These are phyloP conservation scores for Colletotrichum cordylinicola DNA, from an alignment of 2,329 filamentous ascomycete species.

Conservation along the genomic window DNA sequence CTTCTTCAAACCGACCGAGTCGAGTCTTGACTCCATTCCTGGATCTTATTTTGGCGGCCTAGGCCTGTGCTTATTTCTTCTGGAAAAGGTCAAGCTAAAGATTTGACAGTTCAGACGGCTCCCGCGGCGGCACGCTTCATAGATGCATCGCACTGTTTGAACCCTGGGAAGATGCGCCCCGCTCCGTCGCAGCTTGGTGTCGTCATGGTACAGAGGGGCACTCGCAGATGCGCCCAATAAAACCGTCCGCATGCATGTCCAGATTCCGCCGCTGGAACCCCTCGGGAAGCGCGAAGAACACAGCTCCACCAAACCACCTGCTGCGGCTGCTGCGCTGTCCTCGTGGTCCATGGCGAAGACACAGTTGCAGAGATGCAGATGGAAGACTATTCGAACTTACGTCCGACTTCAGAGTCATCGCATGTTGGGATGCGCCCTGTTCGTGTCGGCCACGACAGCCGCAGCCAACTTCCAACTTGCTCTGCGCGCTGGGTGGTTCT, in stretches of 20 bases:
- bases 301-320: background rate
- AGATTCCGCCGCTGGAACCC: background rate
- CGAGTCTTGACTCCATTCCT: background rate
- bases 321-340: conserved; percentile 2
- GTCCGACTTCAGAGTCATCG: background rate
- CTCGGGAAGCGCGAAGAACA: conserved; percentile 14
- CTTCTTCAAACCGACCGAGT: background rate
- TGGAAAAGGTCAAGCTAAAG: background rate
- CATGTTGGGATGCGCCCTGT: background rate
- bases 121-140: background rate
- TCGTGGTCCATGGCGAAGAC: background rate
- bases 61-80: background rate
- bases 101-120: background rate
- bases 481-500: background rate
- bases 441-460: background rate
- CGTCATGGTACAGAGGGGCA: conserved; percentile 15
- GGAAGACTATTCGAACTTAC: background rate
- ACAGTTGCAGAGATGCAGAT: background rate
- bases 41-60: background rate
- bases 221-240: conserved; percentile 6
- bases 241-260: background rate
- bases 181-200: conserved; percentile 4
- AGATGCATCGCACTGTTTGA: background rate
- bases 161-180: conserved; percentile 7
- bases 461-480: background rate